Base-by-base conservation (phyloP, 805 yeast species). In the Metschnikowia shivogae region DNA sequence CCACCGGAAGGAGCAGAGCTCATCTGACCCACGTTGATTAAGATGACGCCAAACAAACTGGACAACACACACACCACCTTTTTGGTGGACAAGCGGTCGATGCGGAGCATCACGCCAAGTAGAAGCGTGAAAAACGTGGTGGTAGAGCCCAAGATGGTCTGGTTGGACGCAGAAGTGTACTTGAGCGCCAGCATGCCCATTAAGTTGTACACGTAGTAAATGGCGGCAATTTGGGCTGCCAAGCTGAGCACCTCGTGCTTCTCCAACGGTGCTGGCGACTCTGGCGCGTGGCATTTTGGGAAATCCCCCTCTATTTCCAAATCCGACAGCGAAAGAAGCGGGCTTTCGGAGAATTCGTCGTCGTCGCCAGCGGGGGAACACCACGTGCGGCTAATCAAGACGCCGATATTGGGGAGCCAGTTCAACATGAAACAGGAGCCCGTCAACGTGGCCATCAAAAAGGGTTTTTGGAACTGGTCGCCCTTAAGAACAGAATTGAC, bases 131-230 rank as follows among this genome's bases (percentile, higher is more conserved):
- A 78, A 4, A 76, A 64, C 11, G 81, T 73, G 3, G 81, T 69
- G 1, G 80, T 71, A 2, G 81, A 72, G 6, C 79, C 70, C 13
- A 78, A 55, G 8, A 77, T 73, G 0, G 81, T 73, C 51, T 71
- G 77, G 52, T 76, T 77, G 17, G 81, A 72, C 0, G 81, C 79
- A 9, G 78, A 69, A 0, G 83, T 78, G 53, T 66, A 78, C 48
- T 66, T 65, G 36, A 78, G 62, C 3, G 77, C 62, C n/a, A 61
- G 43, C 58, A 76, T 65, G 4, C 64, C 73, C 46, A 67, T 61
- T 8, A 66, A 52, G 45, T 76, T 74, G 54, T 68, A 73, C 4
- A 58, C 34, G 43, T 61, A 70, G 54, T 78, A 78, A 7, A 76
- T 63, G 1, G 67, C 34, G 4, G 79, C 58, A 0, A 74, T 62